phyloP scores from a whole-genome alignment of 169 alveolate species.

The Plasmodium gaboni region DNA sequence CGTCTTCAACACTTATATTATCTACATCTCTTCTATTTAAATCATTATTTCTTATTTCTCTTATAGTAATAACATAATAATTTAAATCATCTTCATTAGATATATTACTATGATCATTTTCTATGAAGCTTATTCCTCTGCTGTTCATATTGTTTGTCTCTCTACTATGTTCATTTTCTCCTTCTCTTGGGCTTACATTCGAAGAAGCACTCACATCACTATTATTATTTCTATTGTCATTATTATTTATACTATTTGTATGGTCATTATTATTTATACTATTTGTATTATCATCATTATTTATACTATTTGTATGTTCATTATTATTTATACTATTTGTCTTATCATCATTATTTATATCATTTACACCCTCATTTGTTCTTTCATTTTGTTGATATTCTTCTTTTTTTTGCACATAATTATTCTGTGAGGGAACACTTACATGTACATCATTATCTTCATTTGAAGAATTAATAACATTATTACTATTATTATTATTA shows the following conservation, averaged over 20 bases:
- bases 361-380: background rate
- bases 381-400: background rate
- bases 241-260: no score
- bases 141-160: background rate
- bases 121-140: background rate
- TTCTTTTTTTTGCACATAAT: background rate
- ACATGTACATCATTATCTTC: background rate
- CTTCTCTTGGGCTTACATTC: background rate
- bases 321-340: no score
- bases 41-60: constrained; percentile 26
- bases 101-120: background rate
- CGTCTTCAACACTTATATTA: constrained; percentile 11
- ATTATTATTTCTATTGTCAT: no score
- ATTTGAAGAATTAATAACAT: background rate
- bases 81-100: constrained; percentile 49
- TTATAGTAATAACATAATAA: constrained; percentile 49
- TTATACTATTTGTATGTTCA: no score
- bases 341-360: no score
- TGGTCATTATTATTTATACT: no score
- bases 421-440: background rate
- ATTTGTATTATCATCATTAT: no score
- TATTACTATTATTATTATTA: background rate
- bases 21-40: constrained; percentile 20
- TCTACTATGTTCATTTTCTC: constrained; percentile 8
- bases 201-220: no score